Percentiles rank a stretch among this genome's conserved stretches.
Conservation (phyloP, 2,329 filamentous ascomycete genomes). For the Phyllosticta citrichinensis region DNA sequence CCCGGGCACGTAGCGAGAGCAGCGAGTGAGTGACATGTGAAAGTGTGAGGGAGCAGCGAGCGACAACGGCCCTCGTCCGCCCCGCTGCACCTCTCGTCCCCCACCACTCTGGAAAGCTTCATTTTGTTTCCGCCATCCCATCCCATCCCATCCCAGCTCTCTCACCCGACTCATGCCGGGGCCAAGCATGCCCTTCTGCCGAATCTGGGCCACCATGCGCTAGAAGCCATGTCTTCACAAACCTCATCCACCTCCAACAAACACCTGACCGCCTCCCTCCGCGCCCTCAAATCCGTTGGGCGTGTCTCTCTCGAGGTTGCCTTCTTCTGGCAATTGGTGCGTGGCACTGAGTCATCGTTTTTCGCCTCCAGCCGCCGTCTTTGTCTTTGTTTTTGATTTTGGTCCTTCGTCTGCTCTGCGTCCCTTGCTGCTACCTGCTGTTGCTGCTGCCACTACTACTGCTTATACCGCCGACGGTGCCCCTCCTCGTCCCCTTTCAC, state of each 20-base stretch:
- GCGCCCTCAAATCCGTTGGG: slow-evolving; percentile 21
- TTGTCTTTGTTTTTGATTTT: background rate
- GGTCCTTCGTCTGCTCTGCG: background rate
- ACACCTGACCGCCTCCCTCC: slow-evolving; percentile 2
- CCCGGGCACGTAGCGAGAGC: no score
- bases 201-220: slow-evolving; percentile 4
- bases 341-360: slow-evolving; percentile 10
- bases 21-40: slow-evolving; percentile 10
- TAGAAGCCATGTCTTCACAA: slow-evolving; percentile 1
- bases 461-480: background rate
- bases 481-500: background rate
- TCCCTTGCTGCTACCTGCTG: background rate
- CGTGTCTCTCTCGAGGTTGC: slow-evolving; percentile 27
- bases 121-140: background rate
- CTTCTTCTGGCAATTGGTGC: slow-evolving; percentile 32
- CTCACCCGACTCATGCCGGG: slow-evolving; percentile 2
- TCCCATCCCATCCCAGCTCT: background rate
- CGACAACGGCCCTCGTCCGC: background rate
- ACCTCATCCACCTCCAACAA: background rate
- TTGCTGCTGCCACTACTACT: background rate
- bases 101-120: background rate
- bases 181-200: slow-evolving; percentile 2
- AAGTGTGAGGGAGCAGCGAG: background rate
- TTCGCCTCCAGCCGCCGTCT: background rate
- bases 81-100: background rate